Base-by-base conservation (phyloP, 202 grass and related monocot genomes). In the Bolboschoenoplectus hybrid region DNA sequence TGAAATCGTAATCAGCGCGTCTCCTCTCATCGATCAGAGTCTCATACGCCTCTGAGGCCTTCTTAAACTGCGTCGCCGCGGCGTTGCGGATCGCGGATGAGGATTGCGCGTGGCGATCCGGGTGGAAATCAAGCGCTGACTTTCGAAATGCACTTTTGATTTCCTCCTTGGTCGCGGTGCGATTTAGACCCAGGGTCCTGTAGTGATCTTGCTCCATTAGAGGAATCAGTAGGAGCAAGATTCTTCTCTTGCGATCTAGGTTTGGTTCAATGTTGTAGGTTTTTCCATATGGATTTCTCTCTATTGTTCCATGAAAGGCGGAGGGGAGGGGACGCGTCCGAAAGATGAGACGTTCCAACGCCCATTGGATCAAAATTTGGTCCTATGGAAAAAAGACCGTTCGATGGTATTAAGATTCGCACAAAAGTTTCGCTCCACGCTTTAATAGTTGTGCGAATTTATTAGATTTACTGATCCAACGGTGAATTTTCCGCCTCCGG, bases 141-240 rank as follows among this genome's bases (percentile, higher is more conserved):
- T 70, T 70, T 12, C 81, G 81, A 38, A 69, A 83, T 26, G 81
- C 63, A 17, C 7, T 39, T 34, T 83, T 83, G 1, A 83, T 69
- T 17, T 83, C 81, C 14, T 83, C 81, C 26, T 83, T 83, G 12
- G 46, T 70, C 63, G 81, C 81, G 13, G 19, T 8, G 19, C 63
- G 40, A 38, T 52, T 50, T 1, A 84, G 63, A 53, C 81, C 81
- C 13, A 84, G 10, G 2, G 81, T 69, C 16, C 53, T 84, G 81
- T 84, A 84, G 65, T 83, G 81, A 17, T 83, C 81, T 51, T 83
- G 81, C 26, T 69, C 81, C 81, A 83, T 83, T 67, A 32, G 35
- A 36, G 81, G 8, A 66, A 1, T 11, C 62, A 19, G 7, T 6
- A 82, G n/a, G 10, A 50, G 43, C 16, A 16, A 67, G n/a, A 41